Conservation (phyloP, 768 basidiomycete species). For the Mycena crocata region DNA sequence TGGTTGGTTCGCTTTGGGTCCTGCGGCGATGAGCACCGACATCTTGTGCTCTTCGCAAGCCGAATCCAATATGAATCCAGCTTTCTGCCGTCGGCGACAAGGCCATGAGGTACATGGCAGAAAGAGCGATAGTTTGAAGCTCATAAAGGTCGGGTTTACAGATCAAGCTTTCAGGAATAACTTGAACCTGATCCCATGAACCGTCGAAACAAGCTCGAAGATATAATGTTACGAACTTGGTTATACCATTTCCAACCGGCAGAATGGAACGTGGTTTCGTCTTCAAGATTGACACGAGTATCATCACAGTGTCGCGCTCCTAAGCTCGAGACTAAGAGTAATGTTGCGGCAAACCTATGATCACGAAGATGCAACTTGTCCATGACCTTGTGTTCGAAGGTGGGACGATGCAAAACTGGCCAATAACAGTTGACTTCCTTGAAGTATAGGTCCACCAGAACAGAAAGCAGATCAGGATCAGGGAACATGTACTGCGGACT, state of each 20-base stretch:
- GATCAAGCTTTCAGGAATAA: conserved; percentile 20
- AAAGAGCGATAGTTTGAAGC: conserved; percentile 27
- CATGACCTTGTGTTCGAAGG: conserved; percentile 66
- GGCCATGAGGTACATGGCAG: conserved; percentile 56
- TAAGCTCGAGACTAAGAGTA: conserved; percentile 53
- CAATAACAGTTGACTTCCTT: conserved; percentile 58
- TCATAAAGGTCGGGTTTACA: conserved; percentile 28
- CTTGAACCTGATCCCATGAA: conserved; percentile 42
- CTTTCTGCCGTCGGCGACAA: conserved; percentile 55
- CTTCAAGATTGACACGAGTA: conserved; percentile 62
- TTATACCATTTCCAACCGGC: conserved; percentile 75
- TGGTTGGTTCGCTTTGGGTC: conserved; percentile 43
- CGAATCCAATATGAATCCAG: conserved; percentile 72
- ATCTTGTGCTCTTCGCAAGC: conserved; percentile 69
- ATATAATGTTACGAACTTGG: conserved; percentile 2
- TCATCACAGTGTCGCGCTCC: conserved; percentile 73
- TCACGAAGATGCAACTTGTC: conserved; percentile 65
- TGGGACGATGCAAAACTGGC: conserved; percentile 80
- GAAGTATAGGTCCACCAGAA: conserved; percentile 73
- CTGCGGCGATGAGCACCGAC: conserved; percentile 64
- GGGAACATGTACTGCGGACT: conserved; percentile 57
- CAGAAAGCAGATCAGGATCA: conserved; percentile 59
- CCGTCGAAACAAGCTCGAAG: neutral
- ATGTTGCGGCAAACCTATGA: conserved; percentile 53
- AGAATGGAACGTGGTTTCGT: conserved; percentile 47